A percentile compares a stretch with the other conserved stretches of the same genome.
Conservation (phyloP, 139 green algal genomes). For the Desmodesmus armatus region DNA sequence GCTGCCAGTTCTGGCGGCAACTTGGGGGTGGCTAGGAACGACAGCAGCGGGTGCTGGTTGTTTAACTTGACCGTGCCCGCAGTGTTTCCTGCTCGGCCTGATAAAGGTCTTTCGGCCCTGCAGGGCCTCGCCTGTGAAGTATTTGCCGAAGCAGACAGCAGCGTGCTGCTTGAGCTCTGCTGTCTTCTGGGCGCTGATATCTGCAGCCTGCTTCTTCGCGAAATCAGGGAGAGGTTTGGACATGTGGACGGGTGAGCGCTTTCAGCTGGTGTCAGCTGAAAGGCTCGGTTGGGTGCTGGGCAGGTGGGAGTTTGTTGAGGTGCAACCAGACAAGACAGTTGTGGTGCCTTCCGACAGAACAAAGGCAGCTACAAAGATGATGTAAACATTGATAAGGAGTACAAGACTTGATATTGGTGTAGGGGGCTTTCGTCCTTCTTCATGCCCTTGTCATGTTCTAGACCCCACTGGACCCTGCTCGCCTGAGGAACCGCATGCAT, state of each 20-base stretch:
- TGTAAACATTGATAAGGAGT: too few relatives aligned
- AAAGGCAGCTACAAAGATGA: too few relatives aligned
- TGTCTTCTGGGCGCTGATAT: background rate
- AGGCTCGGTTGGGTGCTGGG: background rate
- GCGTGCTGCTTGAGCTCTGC: constrained; percentile 29
- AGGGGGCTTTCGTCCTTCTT: too few relatives aligned
- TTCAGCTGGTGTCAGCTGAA: constrained; percentile 13
- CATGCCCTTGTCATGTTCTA: too few relatives aligned
- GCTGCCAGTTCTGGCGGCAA: constrained; percentile 39
- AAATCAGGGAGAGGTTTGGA: too few relatives aligned
- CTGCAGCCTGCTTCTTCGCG: constrained; percentile 17
- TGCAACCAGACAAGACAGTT: background rate
- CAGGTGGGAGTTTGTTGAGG: background rate
- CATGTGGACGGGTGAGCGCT: too few relatives aligned
- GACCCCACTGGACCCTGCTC: too few relatives aligned
- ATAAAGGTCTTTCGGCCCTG: background rate
- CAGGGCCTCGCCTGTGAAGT: constrained; percentile 20
- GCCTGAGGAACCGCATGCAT: too few relatives aligned
- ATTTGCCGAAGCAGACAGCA: constrained; percentile 21
- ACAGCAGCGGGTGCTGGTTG: constrained; percentile 26
- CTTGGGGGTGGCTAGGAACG: constrained; percentile 40
- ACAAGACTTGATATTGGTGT: too few relatives aligned
- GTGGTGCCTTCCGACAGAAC: too few relatives aligned
- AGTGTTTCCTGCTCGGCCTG: constrained; percentile 20
- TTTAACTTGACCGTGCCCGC: constrained; percentile 2